Evolutionary conservation across 257 asterid species (phyloP), one percentile per base, ranked within the genome.

Genomic region (Jaltomata sinuosa): DNA sequence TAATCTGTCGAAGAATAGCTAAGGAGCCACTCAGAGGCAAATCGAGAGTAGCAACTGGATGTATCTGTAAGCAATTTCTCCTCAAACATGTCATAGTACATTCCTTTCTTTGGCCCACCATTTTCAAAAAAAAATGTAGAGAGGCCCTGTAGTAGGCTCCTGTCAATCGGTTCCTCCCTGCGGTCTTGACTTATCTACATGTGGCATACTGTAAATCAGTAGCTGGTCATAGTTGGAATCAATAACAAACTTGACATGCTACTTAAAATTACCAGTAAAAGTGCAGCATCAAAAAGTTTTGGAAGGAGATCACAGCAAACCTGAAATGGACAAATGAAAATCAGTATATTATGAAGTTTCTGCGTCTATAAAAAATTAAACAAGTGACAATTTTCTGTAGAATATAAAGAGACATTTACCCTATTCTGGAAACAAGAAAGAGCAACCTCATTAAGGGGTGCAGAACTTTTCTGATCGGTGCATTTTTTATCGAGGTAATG

Each of bases 1-100:
- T 85, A 85, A 52, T 85, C 87, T 55, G 21, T 25, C 0, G 87
- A 81, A 15, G 87, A 85, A 85, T 85, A 54, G 82, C 32, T 65
- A 32, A 69, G 85, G 2, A 85, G 83, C 87, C 85, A 85, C 40
- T 81, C 82, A 1, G 83, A 71, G 54, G 85, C 82, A 40, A 81
- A 29, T 49, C 22, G 50, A 38, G 85, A 71, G 68, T 81, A 85
- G 79, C 52, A 81, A 25, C 52, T 71, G 45, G 54, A 54, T 65
- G 87, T 57, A 82, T 85, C 62, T 81, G 19, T 74, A 69, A 85
- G 87, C 65, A 85, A n/a, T 67, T 49, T 68, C 25, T 74, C 74
- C 81, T 85, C 85, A 85, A 81, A 85, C 59, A 80, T 72, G 64
- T 55, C 52, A 69, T 81, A 57, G 54, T 57, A 81, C 1, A 40